phyloP scores from a whole-genome alignment of 2,329 filamentous ascomycete genomes.

The Monilinia laxa region DNA sequence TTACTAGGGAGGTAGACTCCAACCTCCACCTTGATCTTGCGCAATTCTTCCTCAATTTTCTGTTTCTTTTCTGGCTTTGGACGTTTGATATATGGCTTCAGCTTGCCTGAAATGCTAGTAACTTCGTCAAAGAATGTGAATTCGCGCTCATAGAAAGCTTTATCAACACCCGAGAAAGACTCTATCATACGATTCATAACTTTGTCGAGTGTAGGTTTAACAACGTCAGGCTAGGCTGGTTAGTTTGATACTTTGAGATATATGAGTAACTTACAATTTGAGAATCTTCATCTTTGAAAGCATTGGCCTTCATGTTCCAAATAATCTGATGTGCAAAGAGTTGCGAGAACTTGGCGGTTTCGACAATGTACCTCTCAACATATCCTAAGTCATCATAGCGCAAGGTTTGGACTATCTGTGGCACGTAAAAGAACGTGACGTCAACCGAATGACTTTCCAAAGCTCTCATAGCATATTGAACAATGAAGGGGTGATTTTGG shows the following conservation, averaged over 20 bases:
- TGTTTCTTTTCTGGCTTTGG: conserved; percentile 97
- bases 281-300: conserved; percentile 94
- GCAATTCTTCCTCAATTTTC: conserved; percentile 97
- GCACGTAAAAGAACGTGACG: conserved; percentile 97
- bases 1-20: conserved; percentile 97
- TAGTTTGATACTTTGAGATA: conserved; percentile 21
- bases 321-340: conserved; percentile 99
- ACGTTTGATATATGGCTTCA: conserved; percentile 88
- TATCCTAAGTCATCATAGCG: conserved; percentile 93
- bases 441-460: conserved; percentile 94
- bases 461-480: conserved; percentile 96
- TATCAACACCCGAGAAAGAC: conserved; percentile 77
- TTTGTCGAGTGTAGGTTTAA: conserved; percentile 89
- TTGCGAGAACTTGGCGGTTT: conserved; percentile 97
- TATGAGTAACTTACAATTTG: conserved; percentile 60
- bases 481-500: conserved; percentile 84
- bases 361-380: conserved; percentile 92
- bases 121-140: conserved; percentile 99
- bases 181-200: conserved; percentile 82
- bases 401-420: conserved; percentile 93
- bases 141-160: conserved; percentile 86
- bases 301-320: conserved; percentile 99
- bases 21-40: conserved; percentile 95
- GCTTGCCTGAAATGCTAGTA: conserved; percentile 89
- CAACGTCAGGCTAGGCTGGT: conserved; percentile 67